Base-by-base conservation (phyloP, 352 stramenopile species). In the Pythium chondricola region DNA sequence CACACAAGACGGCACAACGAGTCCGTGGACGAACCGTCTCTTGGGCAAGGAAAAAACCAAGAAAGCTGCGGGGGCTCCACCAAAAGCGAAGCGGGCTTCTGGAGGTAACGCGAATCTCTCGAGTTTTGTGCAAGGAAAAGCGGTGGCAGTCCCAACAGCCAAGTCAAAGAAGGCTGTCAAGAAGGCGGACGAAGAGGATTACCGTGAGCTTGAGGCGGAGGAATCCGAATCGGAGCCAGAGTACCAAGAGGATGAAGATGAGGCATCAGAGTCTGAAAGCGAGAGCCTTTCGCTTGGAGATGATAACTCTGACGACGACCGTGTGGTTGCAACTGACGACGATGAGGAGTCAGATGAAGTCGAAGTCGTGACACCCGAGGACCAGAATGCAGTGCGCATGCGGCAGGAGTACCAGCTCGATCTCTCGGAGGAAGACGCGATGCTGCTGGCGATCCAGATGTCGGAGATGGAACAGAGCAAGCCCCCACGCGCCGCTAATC, bases 221-320 rank as follows among this genome's bases (percentile, higher is more conserved):
- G 64, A 47, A 24, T 22, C 37, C 2, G 32, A 38, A 5, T 69
- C 44, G 3, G 66, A 71, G 27, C 57, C 67, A 26, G 70, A 82
- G 52, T 71, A 73, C 29, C 70, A 79, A 33, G 53, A 61, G 0
- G 62, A 80, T 22, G 68, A 74, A 33, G 61, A 65, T n/a, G 48
- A 59, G 6, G 56, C 70, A 26, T 74, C 74, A 0, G 69, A 81
- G 10, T 66, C 58, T 1, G 58, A 61, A 6, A 66, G 58, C 24
- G 73, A 84, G 10, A 69, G 74, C 16, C 31, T 83, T 1, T 51
- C 81, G 17, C 59, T 84, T 25, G 67, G 30, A 0, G 69, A 73
- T 7, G 71, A 86, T 40, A 74, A 67, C 42, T 89, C 78, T 3
- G 78, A 87, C 27, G 75, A 85, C 37, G 69, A 83, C 31, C 66